Evolutionary conservation across 768 basidiomycete genomes (phyloP).

Genomic region (Panellus pusillus): DNA sequence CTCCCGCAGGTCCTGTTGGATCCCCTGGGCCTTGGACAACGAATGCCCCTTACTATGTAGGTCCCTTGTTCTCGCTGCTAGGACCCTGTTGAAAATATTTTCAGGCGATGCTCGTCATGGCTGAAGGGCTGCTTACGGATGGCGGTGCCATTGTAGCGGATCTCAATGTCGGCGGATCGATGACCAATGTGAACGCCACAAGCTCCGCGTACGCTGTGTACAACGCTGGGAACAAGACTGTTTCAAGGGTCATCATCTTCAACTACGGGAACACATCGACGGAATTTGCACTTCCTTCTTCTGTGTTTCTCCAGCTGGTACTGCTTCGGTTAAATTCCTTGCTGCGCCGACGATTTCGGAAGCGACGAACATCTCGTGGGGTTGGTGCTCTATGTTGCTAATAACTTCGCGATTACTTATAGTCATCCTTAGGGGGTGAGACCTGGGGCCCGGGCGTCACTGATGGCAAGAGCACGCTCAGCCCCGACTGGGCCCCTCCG

Average conservation of each 20-base stretch:
- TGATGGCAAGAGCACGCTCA: conserved; percentile 34
- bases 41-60: conserved; percentile 46
- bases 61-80: neutral
- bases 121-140: conserved; percentile 42
- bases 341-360: conserved; percentile 47
- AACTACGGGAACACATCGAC: conserved; percentile 48
- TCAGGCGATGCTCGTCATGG: conserved; percentile 40
- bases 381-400: neutral
- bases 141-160: conserved; percentile 47
- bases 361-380: conserved; percentile 60
- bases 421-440: conserved; percentile 37
- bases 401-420: neutral
- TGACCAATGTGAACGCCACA: conserved; percentile 34
- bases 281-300: conserved; percentile 42
- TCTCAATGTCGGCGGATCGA: conserved; percentile 43
- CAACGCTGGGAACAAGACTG: conserved; percentile 45
- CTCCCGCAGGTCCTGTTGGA: conserved; percentile 38
- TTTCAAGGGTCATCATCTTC: conserved; percentile 47
- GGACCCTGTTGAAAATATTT: neutral
- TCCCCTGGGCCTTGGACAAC: conserved; percentile 46
- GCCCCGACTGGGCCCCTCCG: conserved; percentile 34
- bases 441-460: conserved; percentile 43
- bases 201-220: conserved; percentile 60
- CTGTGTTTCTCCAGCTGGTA: conserved; percentile 23
- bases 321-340: conserved; percentile 44